Conservation (phyloP, 768 basidiomycete genomes). For the Amanita molliuscula region DNA sequence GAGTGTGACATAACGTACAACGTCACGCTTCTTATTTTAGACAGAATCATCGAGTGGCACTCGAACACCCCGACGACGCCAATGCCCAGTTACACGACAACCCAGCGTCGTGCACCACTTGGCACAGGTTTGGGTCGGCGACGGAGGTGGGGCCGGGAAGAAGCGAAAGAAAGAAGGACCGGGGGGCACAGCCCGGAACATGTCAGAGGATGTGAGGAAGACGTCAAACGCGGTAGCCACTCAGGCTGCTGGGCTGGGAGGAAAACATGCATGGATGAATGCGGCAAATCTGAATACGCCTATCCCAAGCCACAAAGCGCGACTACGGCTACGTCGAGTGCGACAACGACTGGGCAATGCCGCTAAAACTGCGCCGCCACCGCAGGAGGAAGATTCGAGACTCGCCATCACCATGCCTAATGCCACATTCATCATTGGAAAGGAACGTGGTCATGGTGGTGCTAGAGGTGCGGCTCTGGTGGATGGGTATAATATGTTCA, state of each 20-base stretch:
- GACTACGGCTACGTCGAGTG: constrained; percentile 20
- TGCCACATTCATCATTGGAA: constrained; percentile 79
- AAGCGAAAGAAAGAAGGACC: constrained; percentile 81
- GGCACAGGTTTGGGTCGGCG: constrained; percentile 19
- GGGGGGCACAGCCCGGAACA: constrained; percentile 76
- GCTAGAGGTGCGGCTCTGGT: constrained; percentile 65
- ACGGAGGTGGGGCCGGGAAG: constrained; percentile 52
- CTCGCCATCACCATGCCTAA: constrained; percentile 62
- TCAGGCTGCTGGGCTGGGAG: constrained; percentile 77
- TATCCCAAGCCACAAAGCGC: constrained; percentile 18
- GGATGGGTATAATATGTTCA: constrained; percentile 39
- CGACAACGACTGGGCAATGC: constrained; percentile 41
- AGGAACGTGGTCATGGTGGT: constrained; percentile 75
- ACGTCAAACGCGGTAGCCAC: constrained; percentile 86
- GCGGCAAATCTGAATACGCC: constrained; percentile 39
- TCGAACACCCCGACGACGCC: too few relatives aligned
- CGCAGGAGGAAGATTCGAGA: constrained; percentile 47
- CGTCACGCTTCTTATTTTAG: too few relatives aligned
- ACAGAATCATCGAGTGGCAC: too few relatives aligned
- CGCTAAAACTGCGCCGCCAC: constrained; percentile 29
- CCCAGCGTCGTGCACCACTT: not conserved
- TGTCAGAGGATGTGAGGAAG: constrained; percentile 86
- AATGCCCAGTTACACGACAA: too few relatives aligned
- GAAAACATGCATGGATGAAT: constrained; percentile 86
- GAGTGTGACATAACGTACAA: too few relatives aligned